Conservation (phyloP, 306 rosid species). For the Malus orientalis region DNA sequence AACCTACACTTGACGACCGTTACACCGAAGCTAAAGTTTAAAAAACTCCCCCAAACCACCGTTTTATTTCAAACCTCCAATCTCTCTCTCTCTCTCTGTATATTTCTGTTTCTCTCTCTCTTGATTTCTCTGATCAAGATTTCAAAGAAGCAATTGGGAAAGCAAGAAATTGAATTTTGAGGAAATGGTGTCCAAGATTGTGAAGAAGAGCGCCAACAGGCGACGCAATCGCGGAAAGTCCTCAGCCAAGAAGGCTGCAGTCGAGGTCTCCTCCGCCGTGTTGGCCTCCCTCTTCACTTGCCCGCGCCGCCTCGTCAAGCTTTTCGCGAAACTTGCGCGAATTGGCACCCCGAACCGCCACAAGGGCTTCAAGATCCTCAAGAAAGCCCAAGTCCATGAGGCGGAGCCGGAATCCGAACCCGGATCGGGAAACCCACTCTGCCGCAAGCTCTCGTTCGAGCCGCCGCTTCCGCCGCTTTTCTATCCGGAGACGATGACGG, state of each 20-base stretch:
- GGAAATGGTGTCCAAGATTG: conserved; percentile 62
- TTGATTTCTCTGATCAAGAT: not conserved
- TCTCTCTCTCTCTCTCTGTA: no score
- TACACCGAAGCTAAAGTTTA: conserved; percentile 54
- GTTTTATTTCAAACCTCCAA: no score
- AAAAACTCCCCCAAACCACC: conserved; percentile 3
- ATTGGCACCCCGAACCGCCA: conserved; percentile 37
- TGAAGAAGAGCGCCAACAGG: conserved; percentile 26
- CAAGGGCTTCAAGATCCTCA: conserved; percentile 51
- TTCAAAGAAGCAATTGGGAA: not conserved
- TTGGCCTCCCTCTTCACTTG: conserved; percentile 38
- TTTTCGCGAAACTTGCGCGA: conserved; percentile 55
- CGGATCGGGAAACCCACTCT: not conserved
- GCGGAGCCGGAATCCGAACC: not conserved
- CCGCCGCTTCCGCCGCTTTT: conserved; percentile 26
- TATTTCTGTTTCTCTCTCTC: not conserved
- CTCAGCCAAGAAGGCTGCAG: conserved; percentile 35
- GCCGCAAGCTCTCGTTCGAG: conserved; percentile 40
- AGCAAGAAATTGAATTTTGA: not conserved
- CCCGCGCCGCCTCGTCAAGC: conserved; percentile 68
- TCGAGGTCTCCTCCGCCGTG: conserved; percentile 42
- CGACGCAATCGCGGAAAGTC: conserved; percentile 56
- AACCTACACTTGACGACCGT: conserved; percentile 59
- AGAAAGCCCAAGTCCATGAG: conserved; percentile 11
- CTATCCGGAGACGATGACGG: conserved; percentile 28